Evolutionary conservation across 495 filamentous ascomycete genomes (phyloP), one percentile per base, ranked within the genome.

Genomic region (Neurospora hispaniola): DNA sequence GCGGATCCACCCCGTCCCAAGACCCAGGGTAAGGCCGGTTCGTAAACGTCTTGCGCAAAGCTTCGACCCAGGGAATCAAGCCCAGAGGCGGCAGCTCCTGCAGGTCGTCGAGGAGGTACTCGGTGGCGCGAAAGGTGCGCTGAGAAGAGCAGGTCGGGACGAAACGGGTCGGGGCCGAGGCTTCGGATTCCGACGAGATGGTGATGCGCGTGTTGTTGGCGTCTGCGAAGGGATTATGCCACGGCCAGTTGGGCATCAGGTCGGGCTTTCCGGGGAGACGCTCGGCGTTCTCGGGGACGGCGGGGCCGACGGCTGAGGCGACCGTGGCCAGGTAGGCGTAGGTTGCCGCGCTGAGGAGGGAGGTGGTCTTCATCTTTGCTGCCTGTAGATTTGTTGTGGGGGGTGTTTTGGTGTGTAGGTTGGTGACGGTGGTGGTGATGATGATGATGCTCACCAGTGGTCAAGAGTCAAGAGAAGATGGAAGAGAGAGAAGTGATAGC

Each of bases 1-100:
- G 81, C 3, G 78, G 79, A 72, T 82, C 81, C 40, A 80, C 74
- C 66, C 81, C 81, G 62, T 81, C 79, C 81, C 81, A 82, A 54
- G 74, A 73, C 23, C 81, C 81, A 4, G 81, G 81, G 71, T 81
- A 82, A 42, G 75, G 54, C 31, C 79, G 74, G n/a, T 71, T 35
- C 41, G 70, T 20, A 66, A 82, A 82, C 31, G 81, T 69, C 23
- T 71, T 73, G 42, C 79, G 78, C 59, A 82, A 75, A 11, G 76
- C 80, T 43, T 79, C 76, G 62, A 72, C 74, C 75, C 73, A 82
- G 5, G 73, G 76, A 18, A 74, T 40, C 39, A 82, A 71, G 11
- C 81, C 81, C 0, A 38, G 41, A 2, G 80, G 80, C 3, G 72
- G 71, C 4, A 69, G 31, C 40, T 77, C 76, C 27, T 77, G 73